phyloP scores from a whole-genome alignment of 78 protist species.

The Protostelium mycophagum region DNA sequence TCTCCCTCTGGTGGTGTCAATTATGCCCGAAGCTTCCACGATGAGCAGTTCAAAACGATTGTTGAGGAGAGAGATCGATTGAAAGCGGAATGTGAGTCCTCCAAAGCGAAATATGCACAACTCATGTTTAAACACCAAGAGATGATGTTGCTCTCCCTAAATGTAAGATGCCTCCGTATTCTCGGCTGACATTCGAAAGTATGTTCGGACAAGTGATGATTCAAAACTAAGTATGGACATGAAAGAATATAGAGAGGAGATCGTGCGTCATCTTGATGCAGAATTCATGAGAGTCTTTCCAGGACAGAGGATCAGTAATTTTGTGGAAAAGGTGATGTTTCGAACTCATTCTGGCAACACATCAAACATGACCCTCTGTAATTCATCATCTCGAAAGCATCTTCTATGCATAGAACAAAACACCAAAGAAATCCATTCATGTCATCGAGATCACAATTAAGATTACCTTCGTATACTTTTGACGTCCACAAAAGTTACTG shows the following conservation, averaged over 20 bases:
- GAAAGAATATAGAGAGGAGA: neutral
- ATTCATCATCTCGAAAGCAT: too few species aligned
- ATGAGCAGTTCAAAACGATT: neutral
- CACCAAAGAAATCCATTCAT: too few species aligned
- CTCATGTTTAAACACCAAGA: neutral
- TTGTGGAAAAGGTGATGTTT: neutral
- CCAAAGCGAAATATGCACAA: neutral
- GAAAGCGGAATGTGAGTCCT: neutral
- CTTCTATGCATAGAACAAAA: too few species aligned
- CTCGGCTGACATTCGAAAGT: neutral
- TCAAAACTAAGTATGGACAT: neutral
- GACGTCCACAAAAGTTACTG: neutral
- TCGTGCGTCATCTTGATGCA: neutral
- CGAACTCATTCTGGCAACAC: neutral
- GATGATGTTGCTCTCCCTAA: neutral
- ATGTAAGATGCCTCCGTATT: neutral
- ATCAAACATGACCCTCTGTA: too few species aligned
- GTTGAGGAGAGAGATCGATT: neutral
- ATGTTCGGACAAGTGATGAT: neutral
- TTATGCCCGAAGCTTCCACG: neutral
- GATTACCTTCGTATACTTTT: too few species aligned
- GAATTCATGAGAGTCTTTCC: neutral
- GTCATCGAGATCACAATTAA: too few species aligned
- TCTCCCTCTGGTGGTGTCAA: too few species aligned
- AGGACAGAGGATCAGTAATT: neutral